phyloP scores from a whole-genome alignment of 106 monocot species.

The Apostasia ramifera region DNA sequence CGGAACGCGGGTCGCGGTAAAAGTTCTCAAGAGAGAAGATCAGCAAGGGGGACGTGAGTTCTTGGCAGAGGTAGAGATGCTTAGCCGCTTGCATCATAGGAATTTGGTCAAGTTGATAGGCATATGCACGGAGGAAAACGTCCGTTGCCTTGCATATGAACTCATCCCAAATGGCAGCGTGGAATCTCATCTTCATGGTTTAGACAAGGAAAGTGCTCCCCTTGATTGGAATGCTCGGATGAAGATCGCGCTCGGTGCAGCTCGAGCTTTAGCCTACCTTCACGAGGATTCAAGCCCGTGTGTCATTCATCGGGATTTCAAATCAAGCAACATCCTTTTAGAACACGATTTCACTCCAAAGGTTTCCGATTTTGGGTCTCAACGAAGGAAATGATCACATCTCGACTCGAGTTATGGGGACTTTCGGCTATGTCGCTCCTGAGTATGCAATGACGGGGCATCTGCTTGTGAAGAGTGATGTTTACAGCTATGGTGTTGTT shows the following conservation, averaged over 20 bases:
- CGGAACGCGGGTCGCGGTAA: constrained; percentile 68
- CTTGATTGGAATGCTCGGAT: constrained; percentile 79
- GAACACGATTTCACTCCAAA: constrained; percentile 82
- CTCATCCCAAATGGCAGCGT: constrained; percentile 93
- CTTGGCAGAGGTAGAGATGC: constrained; percentile 92
- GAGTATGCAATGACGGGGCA: constrained; percentile 98
- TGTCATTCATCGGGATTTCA: constrained; percentile 95
- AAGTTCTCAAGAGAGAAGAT: constrained; percentile 89
- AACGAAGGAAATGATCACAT: constrained; percentile 80
- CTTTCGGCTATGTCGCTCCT: constrained; percentile 94
- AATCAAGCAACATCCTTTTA: constrained; percentile 88
- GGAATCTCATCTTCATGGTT: constrained; percentile 94
- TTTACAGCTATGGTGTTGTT: constrained; percentile 95
- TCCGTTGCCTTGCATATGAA: constrained; percentile 80
- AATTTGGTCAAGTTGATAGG: constrained; percentile 95
- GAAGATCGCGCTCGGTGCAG: constrained; percentile 92
- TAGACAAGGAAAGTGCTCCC: constrained; percentile 50
- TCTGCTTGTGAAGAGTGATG: constrained; percentile 94
- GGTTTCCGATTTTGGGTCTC: constrained; percentile 89
- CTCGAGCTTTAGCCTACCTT: constrained; percentile 85
- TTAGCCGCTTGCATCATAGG: constrained; percentile 87
- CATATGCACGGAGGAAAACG: constrained; percentile 67
- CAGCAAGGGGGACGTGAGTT: constrained; percentile 85
- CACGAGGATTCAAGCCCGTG: constrained; percentile 95
- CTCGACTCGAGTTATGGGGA: constrained; percentile 95